Percentiles rank a stretch among this genome's conserved stretches.
phyloP scores from a whole-genome alignment of 148 eudicot species.

The Chenopodium berlandieri region DNA sequence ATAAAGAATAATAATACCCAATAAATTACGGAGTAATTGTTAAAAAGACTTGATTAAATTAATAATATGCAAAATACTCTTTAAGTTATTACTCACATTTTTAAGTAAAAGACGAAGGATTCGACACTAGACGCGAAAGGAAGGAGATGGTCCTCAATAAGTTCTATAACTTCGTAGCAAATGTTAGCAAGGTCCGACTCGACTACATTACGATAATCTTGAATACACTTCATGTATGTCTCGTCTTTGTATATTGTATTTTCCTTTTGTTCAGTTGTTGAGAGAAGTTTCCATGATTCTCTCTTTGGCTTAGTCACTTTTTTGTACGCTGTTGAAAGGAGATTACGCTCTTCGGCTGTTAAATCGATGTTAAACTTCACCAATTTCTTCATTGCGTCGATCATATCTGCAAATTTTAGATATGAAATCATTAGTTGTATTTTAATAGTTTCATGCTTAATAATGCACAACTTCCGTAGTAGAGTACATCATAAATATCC shows the following conservation, averaged over 20 bases:
- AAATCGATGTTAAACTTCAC: constrained; percentile 48
- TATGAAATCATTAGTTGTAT: too few relatives aligned
- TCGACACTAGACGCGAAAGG: constrained; percentile 52
- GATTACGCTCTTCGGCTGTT: constrained; percentile 62
- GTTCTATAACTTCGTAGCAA: constrained; percentile 49
- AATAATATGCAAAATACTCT: too few relatives aligned
- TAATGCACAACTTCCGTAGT: too few relatives aligned
- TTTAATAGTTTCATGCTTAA: too few relatives aligned
- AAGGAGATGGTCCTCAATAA: constrained; percentile 55
- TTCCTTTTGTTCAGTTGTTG: constrained; percentile 59
- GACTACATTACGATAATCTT: constrained; percentile 47
- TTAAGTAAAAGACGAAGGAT: constrained; percentile 62
- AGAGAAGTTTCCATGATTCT: constrained; percentile 52
- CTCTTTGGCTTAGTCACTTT: constrained; percentile 50
- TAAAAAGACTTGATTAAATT: neutral
- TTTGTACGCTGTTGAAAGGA: constrained; percentile 59
- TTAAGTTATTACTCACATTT: constrained; percentile 28
- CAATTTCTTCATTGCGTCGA: constrained; percentile 50
- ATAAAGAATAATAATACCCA: neutral
- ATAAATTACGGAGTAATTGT: neutral
- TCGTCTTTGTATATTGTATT: constrained; percentile 17
- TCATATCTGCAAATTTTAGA: constrained; percentile 45
- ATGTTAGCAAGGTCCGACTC: constrained; percentile 52
- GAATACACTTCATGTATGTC: constrained; percentile 34
- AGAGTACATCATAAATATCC: too few relatives aligned